These are phyloP conservation scores for Phytophthora vignae DNA, from an alignment of 352 stramenopile genomes.

Conservation along the genomic window DNA sequence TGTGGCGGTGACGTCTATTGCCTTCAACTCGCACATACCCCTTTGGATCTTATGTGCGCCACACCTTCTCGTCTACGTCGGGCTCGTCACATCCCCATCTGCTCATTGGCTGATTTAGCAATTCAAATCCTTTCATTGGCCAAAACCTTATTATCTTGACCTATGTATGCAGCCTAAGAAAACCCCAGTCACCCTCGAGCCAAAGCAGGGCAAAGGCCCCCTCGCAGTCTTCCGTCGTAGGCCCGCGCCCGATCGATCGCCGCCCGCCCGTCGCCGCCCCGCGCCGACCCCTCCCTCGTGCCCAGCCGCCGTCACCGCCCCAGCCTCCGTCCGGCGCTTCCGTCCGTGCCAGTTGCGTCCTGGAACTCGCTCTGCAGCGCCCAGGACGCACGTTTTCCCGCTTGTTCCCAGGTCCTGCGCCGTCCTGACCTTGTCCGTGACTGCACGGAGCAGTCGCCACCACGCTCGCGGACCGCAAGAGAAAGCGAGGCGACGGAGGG, in stretches of 20 bases:
- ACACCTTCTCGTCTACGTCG: constrained; percentile 8
- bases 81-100: constrained; percentile 5
- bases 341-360: background rate
- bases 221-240: constrained; percentile 13
- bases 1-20: no score
- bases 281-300: background rate
- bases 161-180: constrained; percentile 7
- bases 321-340: background rate
- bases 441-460: constrained; percentile 36
- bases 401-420: background rate
- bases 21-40: no score
- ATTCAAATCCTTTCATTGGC: constrained; percentile 11
- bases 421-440: constrained; percentile 22
- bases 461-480: constrained; percentile 61
- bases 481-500: constrained; percentile 61
- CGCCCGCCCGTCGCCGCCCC: background rate
- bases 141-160: constrained; percentile 10
- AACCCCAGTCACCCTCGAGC: constrained; percentile 3
- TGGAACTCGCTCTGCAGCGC: constrained; percentile 1
- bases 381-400: constrained; percentile 15
- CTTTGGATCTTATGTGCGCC: constrained; percentile 1
- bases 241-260: constrained; percentile 12
- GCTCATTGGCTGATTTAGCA: constrained; percentile 16
- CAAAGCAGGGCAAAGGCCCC: constrained; percentile 15
- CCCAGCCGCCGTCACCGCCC: background rate